Conservation (phyloP, 192 early-diverging fungal species). For the Coemansia sp. region DNA sequence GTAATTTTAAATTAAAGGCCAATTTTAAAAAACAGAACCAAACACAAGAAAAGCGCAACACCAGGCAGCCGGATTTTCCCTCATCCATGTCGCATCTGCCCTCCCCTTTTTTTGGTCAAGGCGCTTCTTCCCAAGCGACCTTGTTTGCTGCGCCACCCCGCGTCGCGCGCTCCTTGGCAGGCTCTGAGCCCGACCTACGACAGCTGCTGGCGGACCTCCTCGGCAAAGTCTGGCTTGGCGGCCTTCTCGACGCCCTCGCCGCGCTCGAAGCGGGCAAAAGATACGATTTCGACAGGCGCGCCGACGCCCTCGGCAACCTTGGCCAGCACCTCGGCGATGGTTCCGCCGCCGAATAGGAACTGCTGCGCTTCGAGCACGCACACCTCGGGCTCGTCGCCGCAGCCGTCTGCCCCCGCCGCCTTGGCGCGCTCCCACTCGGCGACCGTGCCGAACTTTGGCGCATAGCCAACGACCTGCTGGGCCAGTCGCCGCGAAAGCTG, state of each 20-base stretch:
- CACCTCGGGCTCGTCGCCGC: conserved; percentile 21
- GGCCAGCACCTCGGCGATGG: conserved; percentile 60
- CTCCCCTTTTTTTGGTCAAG: background rate
- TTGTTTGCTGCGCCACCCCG: conserved; percentile 1
- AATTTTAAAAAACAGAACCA: background rate
- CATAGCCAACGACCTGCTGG: conserved; percentile 84
- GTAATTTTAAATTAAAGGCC: background rate
- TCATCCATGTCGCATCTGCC: background rate
- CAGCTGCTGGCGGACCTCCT: conserved; percentile 67
- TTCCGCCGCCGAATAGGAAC: conserved; percentile 74
- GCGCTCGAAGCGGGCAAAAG: conserved; percentile 75
- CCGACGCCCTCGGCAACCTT: conserved; percentile 46
- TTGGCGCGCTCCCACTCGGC: conserved; percentile 50
- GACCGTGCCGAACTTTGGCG: conserved; percentile 55
- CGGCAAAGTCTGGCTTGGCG: conserved; percentile 68
- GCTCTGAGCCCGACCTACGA: background rate
- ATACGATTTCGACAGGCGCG: conserved; percentile 58
- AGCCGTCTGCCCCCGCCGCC: conserved; percentile 9
- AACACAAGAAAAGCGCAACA: background rate
- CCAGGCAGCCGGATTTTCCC: background rate
- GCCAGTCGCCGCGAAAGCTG: conserved; percentile 72
- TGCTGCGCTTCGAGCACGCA: conserved; percentile 65
- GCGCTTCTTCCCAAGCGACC: background rate
- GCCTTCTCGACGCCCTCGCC: conserved; percentile 85
- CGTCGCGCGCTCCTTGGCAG: background rate